Conservation (phyloP, 108 stramenopile genomes). For the Fistulifera pelliculosa region DNA sequence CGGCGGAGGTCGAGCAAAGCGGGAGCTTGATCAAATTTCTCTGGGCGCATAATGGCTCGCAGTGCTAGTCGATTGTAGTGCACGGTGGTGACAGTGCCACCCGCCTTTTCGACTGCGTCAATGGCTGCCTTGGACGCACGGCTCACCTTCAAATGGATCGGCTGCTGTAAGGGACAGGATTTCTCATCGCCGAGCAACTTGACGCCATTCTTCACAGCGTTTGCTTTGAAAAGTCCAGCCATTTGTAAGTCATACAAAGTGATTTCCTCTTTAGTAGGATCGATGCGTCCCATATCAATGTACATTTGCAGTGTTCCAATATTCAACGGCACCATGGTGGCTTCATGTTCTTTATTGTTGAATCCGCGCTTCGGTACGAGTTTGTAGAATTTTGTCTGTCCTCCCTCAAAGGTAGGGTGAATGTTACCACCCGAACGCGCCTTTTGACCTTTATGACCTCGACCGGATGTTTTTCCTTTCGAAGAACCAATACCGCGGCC, state of each 20-base stretch:
- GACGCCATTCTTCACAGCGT: constrained; percentile 78
- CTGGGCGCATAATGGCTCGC: constrained; percentile 85
- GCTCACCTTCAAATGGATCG: constrained; percentile 84
- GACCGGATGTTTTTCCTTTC: constrained; percentile 92
- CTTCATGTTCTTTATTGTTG: constrained; percentile 75
- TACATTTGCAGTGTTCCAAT: constrained; percentile 82
- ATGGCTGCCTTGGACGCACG: constrained; percentile 85
- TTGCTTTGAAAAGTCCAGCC: constrained; percentile 72
- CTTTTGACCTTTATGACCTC: constrained; percentile 96
- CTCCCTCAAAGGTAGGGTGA: constrained; percentile 90
- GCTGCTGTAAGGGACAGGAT: constrained; percentile 39
- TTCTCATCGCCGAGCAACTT: constrained; percentile 72
- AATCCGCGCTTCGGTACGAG: constrained; percentile 96
- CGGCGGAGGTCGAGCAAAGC: constrained; percentile 89
- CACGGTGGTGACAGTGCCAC: constrained; percentile 93
- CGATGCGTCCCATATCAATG: constrained; percentile 92
- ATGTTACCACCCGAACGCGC: constrained; percentile 81
- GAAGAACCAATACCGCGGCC: constrained; percentile 95
- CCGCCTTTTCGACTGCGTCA: constrained; percentile 81
- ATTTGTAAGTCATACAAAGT: constrained; percentile 89
- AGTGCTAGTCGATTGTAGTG: constrained; percentile 92
- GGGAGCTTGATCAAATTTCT: constrained; percentile 79
- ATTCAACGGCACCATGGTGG: constrained; percentile 68
- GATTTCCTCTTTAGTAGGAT: constrained; percentile 21
- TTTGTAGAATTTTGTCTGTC: constrained; percentile 95